Percentiles rank a stretch among this genome's conserved stretches.
phyloP scores from a whole-genome alignment of 306 rosid genomes.

The Cucumis cinereus region DNA sequence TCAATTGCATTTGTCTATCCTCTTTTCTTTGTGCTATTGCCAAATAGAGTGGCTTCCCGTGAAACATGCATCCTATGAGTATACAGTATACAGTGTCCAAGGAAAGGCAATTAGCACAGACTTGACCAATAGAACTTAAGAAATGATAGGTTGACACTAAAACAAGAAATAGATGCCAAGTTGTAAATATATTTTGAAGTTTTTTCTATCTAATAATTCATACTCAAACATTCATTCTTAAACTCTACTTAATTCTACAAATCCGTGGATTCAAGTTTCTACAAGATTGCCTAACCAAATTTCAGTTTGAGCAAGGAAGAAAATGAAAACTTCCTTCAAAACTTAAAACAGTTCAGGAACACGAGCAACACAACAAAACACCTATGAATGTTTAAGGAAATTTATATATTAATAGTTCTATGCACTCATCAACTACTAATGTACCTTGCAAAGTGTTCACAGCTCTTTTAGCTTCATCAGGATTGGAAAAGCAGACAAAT shows the following conservation, averaged over 20 bases:
- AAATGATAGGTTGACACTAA: not conserved
- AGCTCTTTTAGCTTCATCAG: slow-evolving; percentile 82
- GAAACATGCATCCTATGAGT: slow-evolving; percentile 55
- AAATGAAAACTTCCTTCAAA: not conserved
- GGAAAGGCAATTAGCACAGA: not conserved
- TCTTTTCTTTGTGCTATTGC: slow-evolving; percentile 84
- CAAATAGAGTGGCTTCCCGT: slow-evolving; percentile 69
- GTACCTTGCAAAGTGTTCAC: slow-evolving; percentile 71
- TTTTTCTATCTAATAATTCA: not conserved
- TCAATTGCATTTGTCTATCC: slow-evolving; percentile 67
- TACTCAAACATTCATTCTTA: not conserved
- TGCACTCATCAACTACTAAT: slow-evolving; percentile 8
- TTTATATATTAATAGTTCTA: not conserved
- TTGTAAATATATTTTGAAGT: not conserved
- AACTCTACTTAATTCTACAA: not conserved
- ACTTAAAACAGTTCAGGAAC: not conserved
- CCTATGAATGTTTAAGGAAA: not conserved
- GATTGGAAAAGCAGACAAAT: slow-evolving; percentile 74
- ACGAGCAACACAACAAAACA: not conserved
- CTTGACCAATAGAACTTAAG: not conserved
- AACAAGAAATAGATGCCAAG: not conserved
- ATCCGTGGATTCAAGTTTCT: not conserved
- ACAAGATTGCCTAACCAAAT: not conserved
- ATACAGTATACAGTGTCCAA: not conserved
- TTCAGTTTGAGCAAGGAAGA: not conserved